Base-by-base conservation (phyloP, 768 basidiomycete genomes). In the Boletus vinaceobasis region DNA sequence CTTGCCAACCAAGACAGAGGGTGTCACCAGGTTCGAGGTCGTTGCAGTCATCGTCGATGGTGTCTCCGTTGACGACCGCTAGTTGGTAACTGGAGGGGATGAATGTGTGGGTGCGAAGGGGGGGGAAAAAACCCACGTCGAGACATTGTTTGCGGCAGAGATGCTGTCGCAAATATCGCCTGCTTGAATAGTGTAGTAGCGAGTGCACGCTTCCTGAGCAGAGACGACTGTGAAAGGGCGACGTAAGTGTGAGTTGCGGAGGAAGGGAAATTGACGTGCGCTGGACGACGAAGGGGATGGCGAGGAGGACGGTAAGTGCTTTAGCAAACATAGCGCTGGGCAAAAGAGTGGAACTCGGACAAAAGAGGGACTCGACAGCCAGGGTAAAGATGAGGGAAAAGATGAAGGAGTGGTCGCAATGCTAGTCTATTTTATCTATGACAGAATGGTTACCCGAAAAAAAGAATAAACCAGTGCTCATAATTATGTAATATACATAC, bases 131-230 rank as follows among this genome's bases (percentile, higher is more conserved):
- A 76, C 83, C 29, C 58, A 88, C 86, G 85, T 85, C 33, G 86
- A 87, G 60, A 77, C 83, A 39, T 79, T 75, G 50, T 86, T 60
- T 7, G 77, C 74, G n/a, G 79, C 77, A 57, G 86, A 89, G 70
- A 91, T 90, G 58, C 67, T 64, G 73, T 90, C 87, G 66, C 89
- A 91, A 51, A 75, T 79, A 65, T 90, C 88, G 48, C 84, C 84
- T 3, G 63, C 62, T 54, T 78, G 62, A 38, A 89, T 77, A 56
- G 78, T 83, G 70, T 90, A 89, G 10, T 60, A 67, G 59, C 89
- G 83, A 29, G 76, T 70, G 67, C 89, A 90, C 7, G 1, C 0
- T 63, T 60, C 14, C 13, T 36, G 56, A 19, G 72, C 73, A 7
- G 50, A 46, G 59, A 52, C 65, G 44, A 67, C 68, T 65, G 51